A percentile compares a stretch with the other conserved stretches of the same genome.
Evolutionary conservation across 495 filamentous ascomycete genomes (phyloP).

Genomic region (Neurospora sp.): DNA sequence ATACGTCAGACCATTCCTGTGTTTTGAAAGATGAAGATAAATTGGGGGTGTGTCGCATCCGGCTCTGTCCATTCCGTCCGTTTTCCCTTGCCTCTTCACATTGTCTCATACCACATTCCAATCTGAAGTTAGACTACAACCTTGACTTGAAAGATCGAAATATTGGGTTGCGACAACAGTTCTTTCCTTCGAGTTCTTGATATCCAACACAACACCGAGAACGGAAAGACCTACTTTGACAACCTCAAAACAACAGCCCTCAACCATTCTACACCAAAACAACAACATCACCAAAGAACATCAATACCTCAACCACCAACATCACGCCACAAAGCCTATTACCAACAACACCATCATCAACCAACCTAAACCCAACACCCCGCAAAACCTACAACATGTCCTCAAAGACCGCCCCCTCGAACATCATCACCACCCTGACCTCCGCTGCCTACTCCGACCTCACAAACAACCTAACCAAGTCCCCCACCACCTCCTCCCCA

Average conservation of each 20-base stretch:
- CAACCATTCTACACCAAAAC: neutral
- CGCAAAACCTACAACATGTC: neutral
- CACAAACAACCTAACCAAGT: neutral
- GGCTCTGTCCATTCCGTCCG: neutral
- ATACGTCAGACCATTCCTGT: neutral
- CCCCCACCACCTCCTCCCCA: slow-evolving; percentile 1
- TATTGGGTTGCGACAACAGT: neutral
- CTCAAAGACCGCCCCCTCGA: neutral
- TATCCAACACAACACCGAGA: neutral
- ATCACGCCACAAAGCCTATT: no score
- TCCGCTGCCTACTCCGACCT: neutral
- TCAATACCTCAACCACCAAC: neutral
- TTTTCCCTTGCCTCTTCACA: neutral
- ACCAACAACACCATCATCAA: neutral
- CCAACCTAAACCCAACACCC: neutral
- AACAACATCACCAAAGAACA: neutral
- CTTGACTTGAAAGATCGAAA: neutral
- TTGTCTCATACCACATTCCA: neutral
- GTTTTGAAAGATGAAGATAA: neutral
- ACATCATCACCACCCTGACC: neutral
- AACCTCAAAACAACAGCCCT: neutral
- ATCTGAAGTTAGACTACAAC: neutral
- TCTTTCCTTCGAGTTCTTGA: neutral
- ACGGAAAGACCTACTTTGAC: neutral
- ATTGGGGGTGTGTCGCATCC: neutral